phyloP scores from a whole-genome alignment of 1,139 yeast species.

The Yamadazyma taylorii region DNA sequence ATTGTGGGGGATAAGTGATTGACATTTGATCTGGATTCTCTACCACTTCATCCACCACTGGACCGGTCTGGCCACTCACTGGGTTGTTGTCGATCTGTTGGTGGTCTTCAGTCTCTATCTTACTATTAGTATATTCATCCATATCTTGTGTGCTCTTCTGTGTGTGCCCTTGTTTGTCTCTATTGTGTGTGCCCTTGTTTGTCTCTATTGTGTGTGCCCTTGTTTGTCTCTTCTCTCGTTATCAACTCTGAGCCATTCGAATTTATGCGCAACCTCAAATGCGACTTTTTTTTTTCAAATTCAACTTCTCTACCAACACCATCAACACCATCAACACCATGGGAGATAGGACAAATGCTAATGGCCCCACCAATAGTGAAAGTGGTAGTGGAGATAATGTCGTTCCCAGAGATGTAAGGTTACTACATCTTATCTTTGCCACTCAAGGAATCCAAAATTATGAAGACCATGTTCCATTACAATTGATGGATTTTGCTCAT shows the following conservation, averaged over 20 bases:
- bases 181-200: too few relatives aligned
- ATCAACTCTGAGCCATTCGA: too few relatives aligned
- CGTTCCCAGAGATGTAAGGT: constrained; percentile 85
- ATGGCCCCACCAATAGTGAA: neutral
- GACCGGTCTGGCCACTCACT: neutral
- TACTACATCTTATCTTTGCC: constrained; percentile 86
- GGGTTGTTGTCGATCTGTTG: too few relatives aligned
- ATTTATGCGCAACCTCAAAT: too few relatives aligned
- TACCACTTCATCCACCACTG: constrained; percentile 15
- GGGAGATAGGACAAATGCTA: neutral
- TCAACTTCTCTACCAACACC: neutral
- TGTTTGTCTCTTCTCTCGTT: too few relatives aligned
- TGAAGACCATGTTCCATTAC: constrained; percentile 93
- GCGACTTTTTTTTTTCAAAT: neutral
- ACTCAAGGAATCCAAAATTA: constrained; percentile 90
- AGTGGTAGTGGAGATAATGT: constrained; percentile 4
- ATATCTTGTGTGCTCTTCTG: too few relatives aligned
- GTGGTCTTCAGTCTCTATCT: too few relatives aligned
- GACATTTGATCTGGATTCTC: constrained; percentile 27
- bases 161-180: too few relatives aligned
- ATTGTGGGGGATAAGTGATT: constrained; percentile 19
- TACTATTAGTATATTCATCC: too few relatives aligned
- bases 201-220: too few relatives aligned
- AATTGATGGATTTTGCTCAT: constrained; percentile 94
- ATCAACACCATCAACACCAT: neutral